A percentile compares a stretch with the other conserved stretches of the same genome.
These are phyloP conservation scores for Podosphaera xanthii DNA, from an alignment of 2,329 filamentous ascomycete genomes.

Conservation along the genomic window DNA sequence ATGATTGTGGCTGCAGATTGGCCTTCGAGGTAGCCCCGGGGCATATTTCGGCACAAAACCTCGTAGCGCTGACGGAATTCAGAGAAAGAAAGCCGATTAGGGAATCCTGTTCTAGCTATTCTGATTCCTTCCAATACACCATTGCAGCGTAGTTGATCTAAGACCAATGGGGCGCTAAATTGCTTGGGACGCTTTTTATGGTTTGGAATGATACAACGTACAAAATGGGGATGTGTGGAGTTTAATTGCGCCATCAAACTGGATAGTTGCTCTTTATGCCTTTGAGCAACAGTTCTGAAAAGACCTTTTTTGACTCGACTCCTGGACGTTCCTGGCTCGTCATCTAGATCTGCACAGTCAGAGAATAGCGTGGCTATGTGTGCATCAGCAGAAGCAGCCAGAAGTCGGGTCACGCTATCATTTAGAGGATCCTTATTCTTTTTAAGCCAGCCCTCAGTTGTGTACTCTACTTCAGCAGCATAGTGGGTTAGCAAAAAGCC, in stretches of 20 bases:
- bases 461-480: constrained; percentile 92
- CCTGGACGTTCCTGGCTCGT: constrained; percentile 40
- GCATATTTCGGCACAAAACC: constrained; percentile 72
- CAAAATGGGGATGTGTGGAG: constrained; percentile 93
- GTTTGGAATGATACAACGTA: constrained; percentile 91
- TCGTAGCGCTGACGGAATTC: constrained; percentile 95
- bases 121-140: constrained; percentile 97
- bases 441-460: constrained; percentile 82
- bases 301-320: constrained; percentile 90
- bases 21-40: constrained; percentile 75
- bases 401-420: constrained; percentile 79
- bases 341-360: constrained; percentile 68
- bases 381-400: constrained; percentile 59
- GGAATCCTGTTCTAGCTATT: constrained; percentile 90
- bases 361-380: constrained; percentile 70
- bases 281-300: constrained; percentile 87
- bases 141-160: constrained; percentile 94
- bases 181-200: constrained; percentile 94
- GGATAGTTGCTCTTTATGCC: constrained; percentile 97
- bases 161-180: constrained; percentile 72
- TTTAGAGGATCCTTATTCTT: constrained; percentile 98
- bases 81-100: constrained; percentile 73
- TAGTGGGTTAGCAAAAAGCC: constrained; percentile 96
- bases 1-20: constrained; percentile 70
- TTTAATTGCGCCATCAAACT: constrained; percentile 85